A percentile compares a stretch with the other conserved stretches of the same genome.
phyloP scores from a whole-genome alignment of 345 rosid genomes.

The Eucalyptus erythrocorys region DNA sequence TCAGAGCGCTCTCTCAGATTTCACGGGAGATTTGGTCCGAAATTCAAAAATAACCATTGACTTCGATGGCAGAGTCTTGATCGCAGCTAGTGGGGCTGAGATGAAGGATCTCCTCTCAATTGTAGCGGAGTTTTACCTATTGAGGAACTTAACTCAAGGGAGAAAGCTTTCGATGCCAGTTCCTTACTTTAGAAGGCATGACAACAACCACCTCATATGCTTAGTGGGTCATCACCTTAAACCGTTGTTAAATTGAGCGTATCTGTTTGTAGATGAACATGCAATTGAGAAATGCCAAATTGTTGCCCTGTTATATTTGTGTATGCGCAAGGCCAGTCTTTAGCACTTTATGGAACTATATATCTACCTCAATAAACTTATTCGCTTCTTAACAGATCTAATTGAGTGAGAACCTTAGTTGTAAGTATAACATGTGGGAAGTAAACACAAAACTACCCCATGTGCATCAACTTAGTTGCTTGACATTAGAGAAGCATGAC shows the following conservation, averaged over 20 bases:
- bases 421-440: neutral
- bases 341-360: neutral
- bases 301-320: neutral
- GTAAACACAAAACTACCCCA: neutral
- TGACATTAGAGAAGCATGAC: neutral
- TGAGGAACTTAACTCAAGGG: too few relatives aligned
- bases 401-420: neutral
- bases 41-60: too few relatives aligned
- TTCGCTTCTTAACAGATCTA: neutral
- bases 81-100: too few relatives aligned
- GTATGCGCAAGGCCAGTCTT: neutral
- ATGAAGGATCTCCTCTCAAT: too few relatives aligned
- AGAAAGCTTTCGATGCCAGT: too few relatives aligned
- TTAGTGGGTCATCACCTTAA: neutral
- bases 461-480: neutral
- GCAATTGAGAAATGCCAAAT: neutral
- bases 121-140: too few relatives aligned
- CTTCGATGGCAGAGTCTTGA: too few relatives aligned
- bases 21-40: too few relatives aligned
- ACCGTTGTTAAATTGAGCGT: neutral
- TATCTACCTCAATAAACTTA: neutral
- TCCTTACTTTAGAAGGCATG: too few relatives aligned
- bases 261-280: neutral
- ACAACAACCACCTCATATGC: too few relatives aligned
- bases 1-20: too few relatives aligned